Conservation (phyloP, 768 basidiomycete species). For the Agrocybe praecox region DNA sequence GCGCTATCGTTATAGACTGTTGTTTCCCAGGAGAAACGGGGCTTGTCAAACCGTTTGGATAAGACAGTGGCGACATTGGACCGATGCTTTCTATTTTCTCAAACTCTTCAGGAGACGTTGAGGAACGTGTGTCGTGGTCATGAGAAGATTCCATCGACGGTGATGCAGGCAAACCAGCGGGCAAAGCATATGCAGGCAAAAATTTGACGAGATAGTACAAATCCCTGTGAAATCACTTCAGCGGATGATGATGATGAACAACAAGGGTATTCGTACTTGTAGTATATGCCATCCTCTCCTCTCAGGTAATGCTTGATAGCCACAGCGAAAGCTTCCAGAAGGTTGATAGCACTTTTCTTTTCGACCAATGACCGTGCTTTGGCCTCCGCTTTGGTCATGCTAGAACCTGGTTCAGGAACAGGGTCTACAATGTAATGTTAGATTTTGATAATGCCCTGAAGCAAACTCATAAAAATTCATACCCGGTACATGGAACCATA, state of each 20-base stretch:
- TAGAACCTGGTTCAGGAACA: constrained; percentile 25
- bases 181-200: constrained; percentile 65
- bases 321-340: constrained; percentile 66
- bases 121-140: neutral
- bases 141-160: neutral
- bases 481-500: constrained; percentile 74
- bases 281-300: constrained; percentile 55
- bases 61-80: neutral
- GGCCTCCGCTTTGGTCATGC: constrained; percentile 27
- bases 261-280: constrained; percentile 29
- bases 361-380: constrained; percentile 56
- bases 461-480: constrained; percentile 8
- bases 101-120: neutral
- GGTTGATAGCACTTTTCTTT: constrained; percentile 70
- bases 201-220: constrained; percentile 73
- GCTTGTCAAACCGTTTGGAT: constrained; percentile 7
- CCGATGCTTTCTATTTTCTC: neutral
- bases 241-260: neutral
- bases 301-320: constrained; percentile 73
- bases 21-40: constrained; percentile 13
- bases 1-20: constrained; percentile 13
- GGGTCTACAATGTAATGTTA: neutral
- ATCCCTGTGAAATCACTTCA: constrained; percentile 38
- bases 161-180: constrained; percentile 39
- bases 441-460: neutral